Evolutionary conservation across 805 yeast species (phyloP).

Genomic region (Candida methanosorbosa): DNA sequence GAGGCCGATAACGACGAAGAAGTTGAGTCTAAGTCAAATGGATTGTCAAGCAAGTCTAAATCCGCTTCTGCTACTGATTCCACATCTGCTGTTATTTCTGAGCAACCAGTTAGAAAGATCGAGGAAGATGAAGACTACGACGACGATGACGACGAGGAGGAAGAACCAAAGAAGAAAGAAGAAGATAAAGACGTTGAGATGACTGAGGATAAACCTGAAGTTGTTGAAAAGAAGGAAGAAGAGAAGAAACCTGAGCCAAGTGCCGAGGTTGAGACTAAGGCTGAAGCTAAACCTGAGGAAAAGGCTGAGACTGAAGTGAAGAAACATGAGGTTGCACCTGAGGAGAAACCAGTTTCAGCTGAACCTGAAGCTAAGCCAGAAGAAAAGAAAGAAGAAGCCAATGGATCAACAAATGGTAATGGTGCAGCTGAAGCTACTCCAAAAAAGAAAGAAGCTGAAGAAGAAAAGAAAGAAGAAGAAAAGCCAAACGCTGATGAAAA

Average conservation of each 20-base stretch:
- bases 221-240: no score
- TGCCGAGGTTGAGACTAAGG: no score
- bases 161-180: not conserved
- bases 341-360: no score
- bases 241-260: no score
- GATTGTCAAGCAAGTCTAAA: not conserved
- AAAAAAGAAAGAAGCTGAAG: no score
- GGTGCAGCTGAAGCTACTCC: no score
- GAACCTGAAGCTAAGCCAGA: not conserved
- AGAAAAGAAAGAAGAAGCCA: slow-evolving; percentile 3
- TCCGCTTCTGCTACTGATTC: not conserved
- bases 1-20: not conserved
- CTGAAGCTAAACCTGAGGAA: no score
- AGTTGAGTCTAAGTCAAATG: not conserved
- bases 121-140: slow-evolving; percentile 31
- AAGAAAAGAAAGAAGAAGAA: not conserved
- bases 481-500: not conserved
- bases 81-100: slow-evolving; percentile 2
- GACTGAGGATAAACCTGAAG: slow-evolving; percentile 1
- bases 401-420: no score
- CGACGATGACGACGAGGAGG: slow-evolving; percentile 16
- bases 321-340: no score
- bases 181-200: not conserved
- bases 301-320: no score
- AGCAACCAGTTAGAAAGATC: slow-evolving; percentile 23